Evolutionary conservation across 345 rosid species (phyloP).

Genomic region (Moricandia moricandioides): DNA sequence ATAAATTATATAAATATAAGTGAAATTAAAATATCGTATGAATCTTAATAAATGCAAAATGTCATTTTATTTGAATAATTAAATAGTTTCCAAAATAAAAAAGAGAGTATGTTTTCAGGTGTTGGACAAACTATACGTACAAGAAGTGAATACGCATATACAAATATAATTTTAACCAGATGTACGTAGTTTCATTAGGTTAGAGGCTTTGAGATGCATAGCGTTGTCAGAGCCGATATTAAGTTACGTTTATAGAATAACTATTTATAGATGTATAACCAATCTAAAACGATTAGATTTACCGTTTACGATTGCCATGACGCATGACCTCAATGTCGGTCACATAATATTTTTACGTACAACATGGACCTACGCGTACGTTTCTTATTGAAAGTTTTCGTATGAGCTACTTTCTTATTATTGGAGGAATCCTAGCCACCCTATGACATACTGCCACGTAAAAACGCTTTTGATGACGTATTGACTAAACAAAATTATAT

Average conservation of each 20-base stretch:
- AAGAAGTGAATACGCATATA: not conserved
- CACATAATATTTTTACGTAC: constrained; percentile 13
- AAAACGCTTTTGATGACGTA: not conserved
- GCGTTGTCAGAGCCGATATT: no score
- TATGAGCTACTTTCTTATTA: constrained; percentile 1
- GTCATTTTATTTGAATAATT: not conserved
- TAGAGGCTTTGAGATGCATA: no score
- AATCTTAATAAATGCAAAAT: not conserved
- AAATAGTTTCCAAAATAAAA: no score
- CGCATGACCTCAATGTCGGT: constrained; percentile 32
- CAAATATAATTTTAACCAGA: not conserved
- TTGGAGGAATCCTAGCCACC: constrained; percentile 4
- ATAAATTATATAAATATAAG: not conserved
- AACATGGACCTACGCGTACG: constrained; percentile 28
- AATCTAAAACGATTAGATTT: not conserved
- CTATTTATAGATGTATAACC: not conserved
- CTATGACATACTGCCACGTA: constrained; percentile 20
- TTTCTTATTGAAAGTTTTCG: not conserved
- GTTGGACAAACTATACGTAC: not conserved
- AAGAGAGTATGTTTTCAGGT: not conserved
- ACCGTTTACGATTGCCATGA: constrained; percentile 13
- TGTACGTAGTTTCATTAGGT: no score
- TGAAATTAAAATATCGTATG: not conserved
- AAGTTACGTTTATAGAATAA: no score
- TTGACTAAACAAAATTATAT: constrained; percentile 3